Evolutionary conservation across 805 yeast genomes (phyloP), one percentile per base, ranked within the genome.

Genomic region (Kodamaea fukazawae): DNA sequence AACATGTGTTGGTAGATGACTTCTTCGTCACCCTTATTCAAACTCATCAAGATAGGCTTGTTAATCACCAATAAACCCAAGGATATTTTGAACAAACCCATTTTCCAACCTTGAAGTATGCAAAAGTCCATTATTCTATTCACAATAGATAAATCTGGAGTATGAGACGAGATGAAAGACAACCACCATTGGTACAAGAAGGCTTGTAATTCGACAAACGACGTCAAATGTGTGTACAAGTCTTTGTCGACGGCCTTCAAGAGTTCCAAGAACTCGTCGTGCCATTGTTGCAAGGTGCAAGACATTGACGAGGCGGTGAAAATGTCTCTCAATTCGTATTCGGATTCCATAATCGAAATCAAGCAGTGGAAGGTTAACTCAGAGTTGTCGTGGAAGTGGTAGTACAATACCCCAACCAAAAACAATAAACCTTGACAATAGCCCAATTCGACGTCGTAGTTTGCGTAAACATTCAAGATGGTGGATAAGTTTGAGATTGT

Each of bases 381-480:
- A 47, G 51, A 32, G 38, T 57, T 60, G 40, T 52, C 51, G 17
- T 56, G 52, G 38, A 65, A 61, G 34, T 63, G 68, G 48, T 65
- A 69, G 43, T 74, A 65, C 28, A 80, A 60, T 4, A 80, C 78
- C 2, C 83, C 84, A 9, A 79, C 83, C 32, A 80, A 60, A 49
- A 81, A 81, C 17, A 81, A 71, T 13, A 81, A 60, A 5, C 86
- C 86, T 55, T 80, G 86, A 54, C 86, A 80, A 51, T 80, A 80
- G 8, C 86, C 86, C 48, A 80, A 74, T 48, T 79, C 82, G 38
- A 71, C 70, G 57, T 80, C 85, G 51, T 77, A 80, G 46, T 79
- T 75, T 35, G 81, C 77, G 49, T 75, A 80, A 1, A 83, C 85
- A 41, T 80, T 76, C 44, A 80, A 62, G 22, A 80, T 72, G 18